These are phyloP conservation scores for Sugiyamaella grinbergsii DNA, from an alignment of 1,139 yeast species.

Conservation along the genomic window DNA sequence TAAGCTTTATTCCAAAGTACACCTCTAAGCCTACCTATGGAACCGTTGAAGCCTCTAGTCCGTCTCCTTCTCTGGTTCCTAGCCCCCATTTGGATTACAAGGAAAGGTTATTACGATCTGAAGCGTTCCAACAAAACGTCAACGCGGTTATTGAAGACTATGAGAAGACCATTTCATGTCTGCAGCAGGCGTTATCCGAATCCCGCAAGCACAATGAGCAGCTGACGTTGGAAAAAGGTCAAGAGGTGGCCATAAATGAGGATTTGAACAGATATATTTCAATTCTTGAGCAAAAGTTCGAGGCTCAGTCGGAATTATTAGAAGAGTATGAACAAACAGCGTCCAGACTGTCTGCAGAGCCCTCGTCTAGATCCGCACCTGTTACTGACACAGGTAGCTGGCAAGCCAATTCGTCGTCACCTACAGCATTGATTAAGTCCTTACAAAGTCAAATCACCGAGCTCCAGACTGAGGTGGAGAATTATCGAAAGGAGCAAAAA, in stretches of 20 bases:
- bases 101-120: slow-evolving; percentile 9
- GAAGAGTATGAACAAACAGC: slow-evolving; percentile 19
- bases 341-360: too few relatives aligned
- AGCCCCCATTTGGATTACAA: slow-evolving; percentile 12
- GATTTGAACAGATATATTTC: slow-evolving; percentile 12
- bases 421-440: slow-evolving; percentile 2
- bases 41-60: background rate
- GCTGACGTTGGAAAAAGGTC: slow-evolving; percentile 18
- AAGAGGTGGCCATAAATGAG: slow-evolving; percentile 22
- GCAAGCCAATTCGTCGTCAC: too few relatives aligned
- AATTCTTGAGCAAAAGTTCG: slow-evolving; percentile 7
- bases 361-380: background rate
- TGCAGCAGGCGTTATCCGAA: slow-evolving; percentile 29
- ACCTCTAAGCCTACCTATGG: background rate
- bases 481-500: slow-evolving; percentile 31
- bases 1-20: background rate
- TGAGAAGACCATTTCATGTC: slow-evolving; percentile 32
- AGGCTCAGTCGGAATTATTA: slow-evolving; percentile 7
- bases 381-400: background rate
- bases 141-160: slow-evolving; percentile 31
- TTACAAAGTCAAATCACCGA: slow-evolving; percentile 5
- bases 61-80: background rate
- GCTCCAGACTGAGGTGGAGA: slow-evolving; percentile 27
- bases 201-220: slow-evolving; percentile 25
- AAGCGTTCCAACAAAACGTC: slow-evolving; percentile 27